Evolutionary conservation across 1,284 basidiomycete species (phyloP), one percentile per base, ranked within the genome.

Genomic region (Ustilago curta): DNA sequence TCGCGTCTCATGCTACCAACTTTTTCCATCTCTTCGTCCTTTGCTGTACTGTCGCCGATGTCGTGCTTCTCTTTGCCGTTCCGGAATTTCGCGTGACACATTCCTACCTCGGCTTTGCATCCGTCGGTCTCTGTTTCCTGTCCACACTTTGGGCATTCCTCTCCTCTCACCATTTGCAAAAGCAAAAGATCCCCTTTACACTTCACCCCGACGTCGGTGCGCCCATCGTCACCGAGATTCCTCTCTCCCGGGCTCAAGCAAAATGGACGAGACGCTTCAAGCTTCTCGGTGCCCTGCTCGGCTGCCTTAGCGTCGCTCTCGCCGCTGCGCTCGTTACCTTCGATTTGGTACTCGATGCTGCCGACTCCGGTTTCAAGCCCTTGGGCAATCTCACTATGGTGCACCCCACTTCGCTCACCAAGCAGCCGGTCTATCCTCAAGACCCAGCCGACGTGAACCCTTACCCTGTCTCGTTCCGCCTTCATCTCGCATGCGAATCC

Each of bases 401-500:
- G n/a, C 64, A 60, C 35, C 54, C 74, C 27, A 62, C 55, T 21
- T 53, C 66, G 37, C 58, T 68, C 39, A 59, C 69, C 18, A 62
- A 68, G 58, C 37, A 59, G 21, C 65, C 68, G 25, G 70, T 75
- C 25, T 62, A 67, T 44, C 60, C 64, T 11, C 60, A 65, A 44
- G 69, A 73, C 37, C 74, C 70, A 9, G 60, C 71, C 51, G 59
- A 66, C 21, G 59, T 59, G 44, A 68, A 72, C 40, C 70, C 67
- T 12, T 66, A 61, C 18, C 66, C 63, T 8, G 65, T 71, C 43
- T 65, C 76, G 4, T 78, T 75, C 56, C 65, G 72, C n/a, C 52
- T 78, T 25, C 76, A 75, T 49, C 65, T 75, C 21, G 67, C 65
- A 11, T 75, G 76, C 69, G 72, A 79, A 50, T 64, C 57, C 12